Conservation (phyloP, 2,329 filamentous ascomycete genomes). For the Colletotrichum cereale region DNA sequence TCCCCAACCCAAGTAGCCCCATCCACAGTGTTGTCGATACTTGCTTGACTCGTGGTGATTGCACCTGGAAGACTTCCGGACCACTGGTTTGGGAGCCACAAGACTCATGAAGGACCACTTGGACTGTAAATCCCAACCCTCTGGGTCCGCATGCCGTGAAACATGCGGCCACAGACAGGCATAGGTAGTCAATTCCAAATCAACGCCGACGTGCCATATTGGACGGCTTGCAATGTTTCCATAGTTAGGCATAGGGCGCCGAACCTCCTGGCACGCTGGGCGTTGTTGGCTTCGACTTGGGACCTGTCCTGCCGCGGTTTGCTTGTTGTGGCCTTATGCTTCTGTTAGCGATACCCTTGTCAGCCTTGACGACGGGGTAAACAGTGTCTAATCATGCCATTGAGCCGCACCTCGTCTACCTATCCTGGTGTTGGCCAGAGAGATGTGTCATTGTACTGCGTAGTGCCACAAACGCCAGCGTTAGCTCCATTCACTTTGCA, state of each 20-base stretch:
- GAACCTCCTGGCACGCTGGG: constrained; percentile 10
- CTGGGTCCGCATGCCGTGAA: constrained; percentile 6
- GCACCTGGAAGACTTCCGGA: constrained; percentile 18
- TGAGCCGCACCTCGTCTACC: neutral
- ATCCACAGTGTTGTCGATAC: constrained; percentile 20
- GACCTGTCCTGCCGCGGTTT: constrained; percentile 3
- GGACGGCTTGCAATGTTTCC: constrained; percentile 4
- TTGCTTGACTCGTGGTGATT: constrained; percentile 29
- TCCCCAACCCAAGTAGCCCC: neutral
- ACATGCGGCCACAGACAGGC: neutral
- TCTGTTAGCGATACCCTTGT: neutral
- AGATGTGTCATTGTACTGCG: neutral
- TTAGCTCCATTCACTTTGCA: constrained; percentile 18
- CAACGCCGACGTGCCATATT: neutral
- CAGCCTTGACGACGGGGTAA: neutral
- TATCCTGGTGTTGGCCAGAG: constrained; percentile 2
- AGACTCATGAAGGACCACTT: neutral
- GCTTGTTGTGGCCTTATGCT: neutral
- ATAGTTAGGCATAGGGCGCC: constrained; percentile 28
- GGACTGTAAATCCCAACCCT: constrained; percentile 5
- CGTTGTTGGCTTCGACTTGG: constrained; percentile 8
- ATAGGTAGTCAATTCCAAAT: neutral
- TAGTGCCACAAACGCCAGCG: constrained; percentile 5
- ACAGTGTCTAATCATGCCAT: constrained; percentile 2
- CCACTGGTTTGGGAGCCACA: constrained; percentile 27